These are phyloP conservation scores for Ophiostoma ulmi DNA, from an alignment of 2,329 filamentous ascomycete species.

Conservation along the genomic window DNA sequence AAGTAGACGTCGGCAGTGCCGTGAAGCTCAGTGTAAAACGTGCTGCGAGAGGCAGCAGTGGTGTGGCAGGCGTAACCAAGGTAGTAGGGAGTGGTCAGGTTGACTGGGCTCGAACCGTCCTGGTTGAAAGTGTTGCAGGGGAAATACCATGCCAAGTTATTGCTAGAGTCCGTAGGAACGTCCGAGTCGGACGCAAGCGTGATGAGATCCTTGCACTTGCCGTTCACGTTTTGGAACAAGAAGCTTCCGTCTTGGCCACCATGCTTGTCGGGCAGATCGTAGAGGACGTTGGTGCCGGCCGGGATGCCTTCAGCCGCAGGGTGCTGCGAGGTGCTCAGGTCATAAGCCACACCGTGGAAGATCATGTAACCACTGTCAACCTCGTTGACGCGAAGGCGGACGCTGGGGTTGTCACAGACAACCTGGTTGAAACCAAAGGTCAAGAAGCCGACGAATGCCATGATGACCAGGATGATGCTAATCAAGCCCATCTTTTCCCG, in stretches of 20 bases:
- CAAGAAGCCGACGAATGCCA: slow-evolving; percentile 84
- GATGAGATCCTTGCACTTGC: slow-evolving; percentile 88
- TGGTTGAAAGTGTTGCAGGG: slow-evolving; percentile 89
- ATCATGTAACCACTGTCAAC: slow-evolving; percentile 86
- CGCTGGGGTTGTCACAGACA: slow-evolving; percentile 70
- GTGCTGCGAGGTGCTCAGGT: slow-evolving; percentile 71
- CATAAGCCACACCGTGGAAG: slow-evolving; percentile 87
- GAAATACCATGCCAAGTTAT: slow-evolving; percentile 91
- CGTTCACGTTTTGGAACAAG: slow-evolving; percentile 97
- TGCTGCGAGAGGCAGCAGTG: slow-evolving; percentile 57
- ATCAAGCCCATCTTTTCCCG: slow-evolving; percentile 96
- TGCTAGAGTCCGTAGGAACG: slow-evolving; percentile 68
- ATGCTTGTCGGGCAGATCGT: slow-evolving; percentile 73
- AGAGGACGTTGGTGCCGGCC: slow-evolving; percentile 70
- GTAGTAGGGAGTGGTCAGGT: slow-evolving; percentile 68
- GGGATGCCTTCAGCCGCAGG: slow-evolving; percentile 76
- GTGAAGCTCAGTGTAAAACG: slow-evolving; percentile 66
- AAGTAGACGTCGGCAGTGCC: slow-evolving; percentile 86
- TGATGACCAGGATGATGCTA: slow-evolving; percentile 85
- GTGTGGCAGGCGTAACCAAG: slow-evolving; percentile 88
- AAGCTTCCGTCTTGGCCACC: slow-evolving; percentile 93
- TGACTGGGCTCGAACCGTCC: slow-evolving; percentile 77
- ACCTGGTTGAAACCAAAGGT: slow-evolving; percentile 93
- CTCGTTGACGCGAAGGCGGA: slow-evolving; percentile 75
- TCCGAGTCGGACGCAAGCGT: slow-evolving; percentile 65